Percentiles rank a stretch among this genome's conserved stretches.
Conservation (phyloP, 345 rosid genomes). For the Populus nigra region DNA sequence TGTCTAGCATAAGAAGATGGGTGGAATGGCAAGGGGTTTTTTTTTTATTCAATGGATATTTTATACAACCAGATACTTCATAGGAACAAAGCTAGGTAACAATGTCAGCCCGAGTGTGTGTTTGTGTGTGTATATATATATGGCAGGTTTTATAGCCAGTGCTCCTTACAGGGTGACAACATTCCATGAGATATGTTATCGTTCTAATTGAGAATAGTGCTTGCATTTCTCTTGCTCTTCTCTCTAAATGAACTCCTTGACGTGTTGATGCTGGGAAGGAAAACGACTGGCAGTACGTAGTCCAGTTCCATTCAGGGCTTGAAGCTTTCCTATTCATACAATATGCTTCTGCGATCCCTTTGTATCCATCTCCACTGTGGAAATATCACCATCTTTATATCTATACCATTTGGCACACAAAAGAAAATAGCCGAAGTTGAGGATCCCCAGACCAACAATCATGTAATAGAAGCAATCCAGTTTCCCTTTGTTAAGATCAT, state of each 20-base stretch:
- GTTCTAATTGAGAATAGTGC: background rate
- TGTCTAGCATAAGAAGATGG: no score
- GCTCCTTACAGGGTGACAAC: background rate
- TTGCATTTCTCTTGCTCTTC: background rate
- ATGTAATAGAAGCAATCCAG: constrained; percentile 24
- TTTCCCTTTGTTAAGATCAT: constrained; percentile 26
- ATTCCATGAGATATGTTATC: background rate
- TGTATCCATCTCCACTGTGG: background rate
- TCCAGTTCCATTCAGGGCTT: background rate
- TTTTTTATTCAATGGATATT: no score
- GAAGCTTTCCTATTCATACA: background rate
- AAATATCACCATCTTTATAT: constrained; percentile 1
- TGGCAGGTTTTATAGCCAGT: background rate
- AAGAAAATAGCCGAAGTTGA: constrained; percentile 22
- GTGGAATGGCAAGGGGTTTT: no score
- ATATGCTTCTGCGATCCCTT: background rate
- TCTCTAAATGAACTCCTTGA: background rate
- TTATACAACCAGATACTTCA: no score
- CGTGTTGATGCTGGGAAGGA: background rate
- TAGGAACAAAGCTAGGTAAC: background rate
- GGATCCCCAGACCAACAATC: constrained; percentile 13
- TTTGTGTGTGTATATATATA: no score
- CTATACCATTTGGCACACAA: constrained; percentile 12
- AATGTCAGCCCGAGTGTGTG: background rate
- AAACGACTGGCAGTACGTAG: background rate